phyloP scores from a whole-genome alignment of 2,329 filamentous ascomycete species.

The Fusarium ambrosium region DNA sequence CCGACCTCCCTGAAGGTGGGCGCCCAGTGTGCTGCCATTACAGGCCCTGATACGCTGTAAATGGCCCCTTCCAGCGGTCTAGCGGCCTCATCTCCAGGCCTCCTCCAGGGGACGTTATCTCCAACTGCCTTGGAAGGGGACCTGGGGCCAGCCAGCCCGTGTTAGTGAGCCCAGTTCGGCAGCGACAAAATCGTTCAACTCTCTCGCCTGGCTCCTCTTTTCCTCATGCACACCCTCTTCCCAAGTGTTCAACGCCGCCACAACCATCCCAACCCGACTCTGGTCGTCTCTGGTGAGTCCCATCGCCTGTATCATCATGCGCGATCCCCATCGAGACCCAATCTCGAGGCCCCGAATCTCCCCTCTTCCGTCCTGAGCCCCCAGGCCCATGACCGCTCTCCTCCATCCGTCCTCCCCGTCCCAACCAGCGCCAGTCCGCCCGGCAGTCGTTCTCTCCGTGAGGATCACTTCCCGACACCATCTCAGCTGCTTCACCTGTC shows the following conservation, averaged over 20 bases:
- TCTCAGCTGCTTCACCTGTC: conserved; percentile 13
- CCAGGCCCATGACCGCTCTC: conserved; percentile 38
- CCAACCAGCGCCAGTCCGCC: conserved; percentile 41
- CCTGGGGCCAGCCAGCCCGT: conserved; percentile 33
- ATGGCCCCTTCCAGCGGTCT: conserved; percentile 13
- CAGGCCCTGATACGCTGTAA: conserved; percentile 14
- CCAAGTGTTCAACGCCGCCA: conserved; percentile 51
- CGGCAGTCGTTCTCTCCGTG: conserved; percentile 29
- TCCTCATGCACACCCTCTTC: conserved; percentile 59
- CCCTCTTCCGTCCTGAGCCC: conserved; percentile 43
- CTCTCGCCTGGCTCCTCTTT: conserved; percentile 57
- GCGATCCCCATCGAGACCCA: conserved; percentile 52
- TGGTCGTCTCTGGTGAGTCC: conserved; percentile 55
- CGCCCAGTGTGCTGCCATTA: conserved; percentile 15
- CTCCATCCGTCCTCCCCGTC: conserved; percentile 46
- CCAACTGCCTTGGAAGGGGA: conserved; percentile 12
- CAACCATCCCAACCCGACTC: conserved; percentile 51
- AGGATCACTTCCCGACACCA: conserved; percentile 25
- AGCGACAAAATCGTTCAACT: conserved; percentile 59
- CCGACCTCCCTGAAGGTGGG: conserved; percentile 13
- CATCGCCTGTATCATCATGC: conserved; percentile 50
- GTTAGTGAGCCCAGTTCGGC: conserved; percentile 48
- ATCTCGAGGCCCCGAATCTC: conserved; percentile 44
- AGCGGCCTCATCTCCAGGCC: conserved; percentile 20
- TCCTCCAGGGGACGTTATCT: conserved; percentile 13